Evolutionary conservation across 495 filamentous ascomycete genomes (phyloP).

Genomic region (Xylaria nigripes): DNA sequence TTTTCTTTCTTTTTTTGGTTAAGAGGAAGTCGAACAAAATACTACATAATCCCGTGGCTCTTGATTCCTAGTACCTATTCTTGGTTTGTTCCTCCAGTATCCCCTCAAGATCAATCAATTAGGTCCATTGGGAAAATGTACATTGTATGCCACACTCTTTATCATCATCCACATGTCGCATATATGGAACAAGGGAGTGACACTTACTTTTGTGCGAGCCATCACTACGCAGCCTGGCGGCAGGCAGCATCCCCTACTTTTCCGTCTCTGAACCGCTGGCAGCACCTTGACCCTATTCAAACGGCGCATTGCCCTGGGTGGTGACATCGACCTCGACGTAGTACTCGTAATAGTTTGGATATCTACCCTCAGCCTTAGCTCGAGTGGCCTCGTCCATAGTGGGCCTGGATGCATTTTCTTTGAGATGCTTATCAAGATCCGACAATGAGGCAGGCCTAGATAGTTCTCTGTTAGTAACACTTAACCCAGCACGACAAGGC

Average conservation of each 20-base stretch:
- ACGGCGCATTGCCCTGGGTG: constrained; percentile 34
- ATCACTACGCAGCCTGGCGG: neutral
- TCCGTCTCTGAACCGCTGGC: neutral
- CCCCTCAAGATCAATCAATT: neutral
- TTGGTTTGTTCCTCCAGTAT: neutral
- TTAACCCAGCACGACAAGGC: neutral
- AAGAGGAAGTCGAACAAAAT: neutral
- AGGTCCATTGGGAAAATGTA: neutral
- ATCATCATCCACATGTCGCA: neutral
- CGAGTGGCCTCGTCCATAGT: constrained; percentile 57
- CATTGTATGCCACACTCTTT: neutral
- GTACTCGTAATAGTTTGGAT: constrained; percentile 58
- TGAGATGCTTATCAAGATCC: constrained; percentile 38
- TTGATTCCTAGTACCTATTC: neutral
- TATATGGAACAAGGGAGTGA: neutral
- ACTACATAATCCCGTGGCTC: neutral
- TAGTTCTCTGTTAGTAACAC: constrained; percentile 12
- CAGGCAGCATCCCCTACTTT: neutral
- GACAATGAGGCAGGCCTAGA: constrained; percentile 44
- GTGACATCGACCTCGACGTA: constrained; percentile 42
- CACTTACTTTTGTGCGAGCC: neutral
- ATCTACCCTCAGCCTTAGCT: constrained; percentile 54
- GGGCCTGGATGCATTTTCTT: constrained; percentile 50
- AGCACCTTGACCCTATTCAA: constrained; percentile 23
- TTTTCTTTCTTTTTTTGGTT: too few species aligned